Evolutionary conservation across 2,329 filamentous ascomycete genomes (phyloP), one percentile per base, ranked within the genome.

Genomic region (Domatiomyces catenatus): DNA sequence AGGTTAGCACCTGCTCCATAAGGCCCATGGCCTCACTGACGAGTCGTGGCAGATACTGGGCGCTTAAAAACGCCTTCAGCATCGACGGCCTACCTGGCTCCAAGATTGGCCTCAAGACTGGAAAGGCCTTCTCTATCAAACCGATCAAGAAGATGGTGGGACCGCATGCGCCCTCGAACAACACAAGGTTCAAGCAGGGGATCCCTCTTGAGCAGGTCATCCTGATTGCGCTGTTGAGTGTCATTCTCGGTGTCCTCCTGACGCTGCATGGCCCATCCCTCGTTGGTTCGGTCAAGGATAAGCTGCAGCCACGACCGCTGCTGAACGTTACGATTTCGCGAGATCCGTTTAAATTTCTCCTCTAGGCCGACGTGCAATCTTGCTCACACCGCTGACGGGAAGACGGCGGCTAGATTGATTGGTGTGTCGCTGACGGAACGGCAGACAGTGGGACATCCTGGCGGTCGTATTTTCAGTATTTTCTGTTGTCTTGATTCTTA

Each of bases 1-100:
- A 15, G 5, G 43, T 39, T 42, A 43, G 42, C 48, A 19, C 8
- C 15, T 12, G 8, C 36, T 19, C 18, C 19, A 18, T 17, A 28
- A 32, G 1, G 17, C 1, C 18, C 28, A 12, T 17, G 44, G 15
- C 36, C n/a, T 39, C 3, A 5, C 24, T 48, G 39, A 44, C 42
- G 44, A 66, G 69, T 32, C 61, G 79, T 55, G 65, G 67, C 6
- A 65, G 67, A n/a, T 84, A 82, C 58, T 79, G 79, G 60, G 68
- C 67, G 19, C 61, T 69, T 54, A 75, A 72, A 57, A 84, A 84
- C 58, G 59, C 67, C 2, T 56, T 60, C 46, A 79, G 75, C 61
- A 67, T 83, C 44, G 79, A 83, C 56, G 77, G 76, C 1, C 64
- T 81, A 18, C 75, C 77, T 0, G 79, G 78, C 0, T 60, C 83